Conservation (phyloP, 352 stramenopile species). For the Phytophthora tubulina region DNA sequence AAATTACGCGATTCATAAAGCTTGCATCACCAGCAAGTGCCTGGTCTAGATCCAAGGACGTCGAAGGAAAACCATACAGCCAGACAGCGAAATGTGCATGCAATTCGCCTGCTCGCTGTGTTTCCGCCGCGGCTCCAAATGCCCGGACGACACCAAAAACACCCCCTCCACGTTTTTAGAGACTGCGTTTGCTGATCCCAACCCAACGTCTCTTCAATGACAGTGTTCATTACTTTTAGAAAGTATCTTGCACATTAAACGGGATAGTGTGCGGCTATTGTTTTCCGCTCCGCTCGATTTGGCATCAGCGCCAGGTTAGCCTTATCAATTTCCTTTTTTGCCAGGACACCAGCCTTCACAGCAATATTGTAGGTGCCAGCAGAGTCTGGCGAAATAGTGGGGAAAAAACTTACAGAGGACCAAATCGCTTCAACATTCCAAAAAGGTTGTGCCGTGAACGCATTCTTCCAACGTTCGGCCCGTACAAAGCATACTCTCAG, state of each 20-base stretch:
- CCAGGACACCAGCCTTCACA: neutral
- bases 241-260: conserved; percentile 39
- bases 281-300: conserved; percentile 13
- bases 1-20: neutral
- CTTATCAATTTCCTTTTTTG: neutral
- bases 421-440: conserved; percentile 36
- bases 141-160: conserved; percentile 42
- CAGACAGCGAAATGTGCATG: conserved; percentile 41
- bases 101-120: conserved; percentile 35
- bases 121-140: conserved; percentile 28
- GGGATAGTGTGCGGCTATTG: conserved; percentile 22
- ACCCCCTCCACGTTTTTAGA: conserved; percentile 20
- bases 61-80: conserved; percentile 39
- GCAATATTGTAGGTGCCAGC: conserved; percentile 14
- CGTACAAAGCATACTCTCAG: conserved; percentile 23
- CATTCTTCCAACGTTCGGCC: conserved; percentile 29
- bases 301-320: neutral
- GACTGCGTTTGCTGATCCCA: conserved; percentile 15
- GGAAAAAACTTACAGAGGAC: conserved; percentile 38
- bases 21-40: neutral
- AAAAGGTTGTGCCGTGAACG: conserved; percentile 35
- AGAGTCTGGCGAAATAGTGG: conserved; percentile 34
- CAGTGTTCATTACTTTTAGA: conserved; percentile 27
- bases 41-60: neutral
- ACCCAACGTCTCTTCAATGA: conserved; percentile 24